Conservation (phyloP, 2,329 filamentous ascomycete genomes). For the Pestalotiopsis fici region DNA sequence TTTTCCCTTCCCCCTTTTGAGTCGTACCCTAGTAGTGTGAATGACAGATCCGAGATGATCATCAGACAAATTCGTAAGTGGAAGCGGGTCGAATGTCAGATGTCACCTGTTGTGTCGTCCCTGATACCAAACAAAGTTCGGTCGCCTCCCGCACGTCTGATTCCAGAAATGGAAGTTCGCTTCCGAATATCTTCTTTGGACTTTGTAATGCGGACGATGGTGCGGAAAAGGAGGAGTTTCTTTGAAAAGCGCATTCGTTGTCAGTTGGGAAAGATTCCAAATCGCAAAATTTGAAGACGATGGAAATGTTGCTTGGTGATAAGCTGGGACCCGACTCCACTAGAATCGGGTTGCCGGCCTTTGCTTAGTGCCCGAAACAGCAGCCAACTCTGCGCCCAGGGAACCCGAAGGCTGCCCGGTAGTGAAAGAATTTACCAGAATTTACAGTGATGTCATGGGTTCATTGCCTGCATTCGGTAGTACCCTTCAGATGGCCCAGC, state of each 20-base stretch:
- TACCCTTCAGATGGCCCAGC: too few relatives aligned
- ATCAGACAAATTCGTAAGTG: too few relatives aligned
- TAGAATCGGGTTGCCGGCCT: neutral
- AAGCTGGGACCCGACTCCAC: neutral
- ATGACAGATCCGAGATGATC: too few relatives aligned
- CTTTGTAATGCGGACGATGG: neutral
- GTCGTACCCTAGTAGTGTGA: too few relatives aligned
- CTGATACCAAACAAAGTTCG: too few relatives aligned
- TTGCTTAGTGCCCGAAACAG: neutral
- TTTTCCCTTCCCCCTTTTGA: too few relatives aligned
- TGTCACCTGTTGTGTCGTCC: neutral
- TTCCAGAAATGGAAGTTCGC: neutral
- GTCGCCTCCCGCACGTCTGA: neutral
- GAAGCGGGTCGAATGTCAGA: neutral
- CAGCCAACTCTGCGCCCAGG: neutral
- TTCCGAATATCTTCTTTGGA: neutral
- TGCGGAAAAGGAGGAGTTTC: neutral
- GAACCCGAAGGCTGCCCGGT: neutral
- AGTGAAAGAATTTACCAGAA: neutral
- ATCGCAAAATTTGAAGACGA: neutral
- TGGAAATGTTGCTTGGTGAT: neutral
- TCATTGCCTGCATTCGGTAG: neutral
- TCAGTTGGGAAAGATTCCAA: neutral
- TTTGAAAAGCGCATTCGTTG: neutral
- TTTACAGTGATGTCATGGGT: neutral